Conservation (phyloP, 1,139 yeast species). For the Debaryomycetaceae sp. region DNA sequence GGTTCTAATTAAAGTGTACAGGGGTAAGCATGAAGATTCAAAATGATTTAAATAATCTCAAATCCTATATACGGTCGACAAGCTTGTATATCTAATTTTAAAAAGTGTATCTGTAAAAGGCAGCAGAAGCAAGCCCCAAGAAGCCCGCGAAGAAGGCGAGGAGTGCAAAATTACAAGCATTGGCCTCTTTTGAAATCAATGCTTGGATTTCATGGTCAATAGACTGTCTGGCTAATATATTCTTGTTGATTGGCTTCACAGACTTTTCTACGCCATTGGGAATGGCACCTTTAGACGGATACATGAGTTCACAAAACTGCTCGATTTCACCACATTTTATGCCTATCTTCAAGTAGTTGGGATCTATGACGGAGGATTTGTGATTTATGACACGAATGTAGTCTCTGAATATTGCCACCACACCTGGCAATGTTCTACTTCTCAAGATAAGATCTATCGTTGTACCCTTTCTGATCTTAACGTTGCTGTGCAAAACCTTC, state of each 20-base stretch:
- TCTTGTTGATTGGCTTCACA: slow-evolving; percentile 18
- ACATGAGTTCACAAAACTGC: slow-evolving; percentile 74
- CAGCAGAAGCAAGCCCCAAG: background rate
- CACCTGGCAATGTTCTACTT: slow-evolving; percentile 73
- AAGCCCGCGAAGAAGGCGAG: background rate
- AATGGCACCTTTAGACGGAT: slow-evolving; percentile 42
- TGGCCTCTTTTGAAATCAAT: slow-evolving; percentile 10
- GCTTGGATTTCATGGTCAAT: slow-evolving; percentile 30
- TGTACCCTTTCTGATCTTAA: slow-evolving; percentile 91
- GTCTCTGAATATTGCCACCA: slow-evolving; percentile 67
- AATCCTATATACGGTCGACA: background rate
- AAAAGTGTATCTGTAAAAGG: too few relatives aligned
- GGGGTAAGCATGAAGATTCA: too few relatives aligned
- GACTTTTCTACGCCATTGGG: slow-evolving; percentile 28
- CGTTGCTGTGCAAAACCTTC: slow-evolving; percentile 61
- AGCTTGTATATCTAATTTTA: background rate
- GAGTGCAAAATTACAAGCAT: background rate
- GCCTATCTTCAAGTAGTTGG: slow-evolving; percentile 81
- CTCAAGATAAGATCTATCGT: slow-evolving; percentile 74
- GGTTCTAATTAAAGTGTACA: too few relatives aligned
- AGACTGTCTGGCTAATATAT: slow-evolving; percentile 23
- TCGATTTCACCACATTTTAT: slow-evolving; percentile 84
- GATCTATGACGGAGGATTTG: slow-evolving; percentile 75
- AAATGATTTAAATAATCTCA: too few relatives aligned
- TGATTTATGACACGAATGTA: slow-evolving; percentile 77